Percentiles rank a stretch among this genome's conserved stretches.
phyloP scores from a whole-genome alignment of 2,329 filamentous ascomycete genomes.

The Botryotinia globosa region DNA sequence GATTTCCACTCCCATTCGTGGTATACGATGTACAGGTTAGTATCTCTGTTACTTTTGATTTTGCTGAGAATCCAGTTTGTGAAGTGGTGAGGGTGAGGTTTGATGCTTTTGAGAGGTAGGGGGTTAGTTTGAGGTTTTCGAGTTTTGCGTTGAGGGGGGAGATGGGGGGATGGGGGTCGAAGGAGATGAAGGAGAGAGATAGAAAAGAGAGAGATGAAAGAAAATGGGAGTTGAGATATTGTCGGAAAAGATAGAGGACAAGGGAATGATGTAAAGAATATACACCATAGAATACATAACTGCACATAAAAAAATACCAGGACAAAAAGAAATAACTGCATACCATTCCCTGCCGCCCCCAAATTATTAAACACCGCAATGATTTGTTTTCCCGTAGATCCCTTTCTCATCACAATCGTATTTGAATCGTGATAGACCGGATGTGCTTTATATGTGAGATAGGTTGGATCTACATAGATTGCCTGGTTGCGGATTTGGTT shows the following conservation, averaged over 20 bases:
- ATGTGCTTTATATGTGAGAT: constrained; percentile 33
- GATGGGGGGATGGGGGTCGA: no score
- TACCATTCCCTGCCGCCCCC: constrained; percentile 33
- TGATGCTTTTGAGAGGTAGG: neutral
- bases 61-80: constrained; percentile 42
- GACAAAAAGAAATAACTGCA: neutral
- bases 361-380: constrained; percentile 43
- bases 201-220: no score
- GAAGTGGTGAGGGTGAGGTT: constrained; percentile 34
- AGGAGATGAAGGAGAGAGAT: no score
- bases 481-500: constrained; percentile 35
- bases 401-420: constrained; percentile 36
- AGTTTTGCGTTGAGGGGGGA: no score
- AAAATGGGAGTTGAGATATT: fast-evolving
- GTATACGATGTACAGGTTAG: constrained; percentile 45
- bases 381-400: constrained; percentile 28
- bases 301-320: neutral
- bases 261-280: neutral
- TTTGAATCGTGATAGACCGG: constrained; percentile 31
- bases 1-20: constrained; percentile 43
- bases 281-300: neutral
- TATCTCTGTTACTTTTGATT: constrained; percentile 42
- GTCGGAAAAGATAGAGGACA: fast-evolving
- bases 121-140: neutral
- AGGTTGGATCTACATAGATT: constrained; percentile 28